phyloP scores from a whole-genome alignment of 805 yeast genomes.

The Candida silvatica region DNA sequence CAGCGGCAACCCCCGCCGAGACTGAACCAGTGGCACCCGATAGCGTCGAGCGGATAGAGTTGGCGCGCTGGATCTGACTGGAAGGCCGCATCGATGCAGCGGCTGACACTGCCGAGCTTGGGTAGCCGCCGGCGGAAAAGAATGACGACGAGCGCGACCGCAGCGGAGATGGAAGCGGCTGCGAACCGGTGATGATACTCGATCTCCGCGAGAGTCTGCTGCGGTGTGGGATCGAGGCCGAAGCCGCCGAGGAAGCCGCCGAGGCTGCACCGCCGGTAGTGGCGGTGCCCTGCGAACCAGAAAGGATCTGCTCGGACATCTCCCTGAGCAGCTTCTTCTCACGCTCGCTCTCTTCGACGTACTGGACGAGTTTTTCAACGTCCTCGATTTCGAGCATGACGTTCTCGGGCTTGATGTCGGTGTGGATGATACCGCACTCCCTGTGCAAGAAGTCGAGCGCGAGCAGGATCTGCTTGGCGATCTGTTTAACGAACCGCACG shows the following conservation, averaged over 20 bases:
- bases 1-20: not conserved
- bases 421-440: slow-evolving; percentile 60
- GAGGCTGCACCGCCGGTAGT: no score
- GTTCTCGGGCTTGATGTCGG: slow-evolving; percentile 75
- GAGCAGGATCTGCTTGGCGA: slow-evolving; percentile 45
- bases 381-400: slow-evolving; percentile 45
- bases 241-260: not conserved
- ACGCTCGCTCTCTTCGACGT: slow-evolving; percentile 31
- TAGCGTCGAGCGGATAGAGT: not conserved
- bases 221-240: not conserved
- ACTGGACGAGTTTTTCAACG: slow-evolving; percentile 40
- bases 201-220: slow-evolving; percentile 31
- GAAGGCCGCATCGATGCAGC: not conserved
- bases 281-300: slow-evolving; percentile 5
- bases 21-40: not conserved
- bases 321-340: slow-evolving; percentile 24
- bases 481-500: slow-evolving; percentile 44
- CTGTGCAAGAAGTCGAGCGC: slow-evolving; percentile 53
- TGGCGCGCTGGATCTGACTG: not conserved
- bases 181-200: slow-evolving; percentile 81
- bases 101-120: not conserved
- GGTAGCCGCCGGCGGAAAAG: slow-evolving; percentile 16
- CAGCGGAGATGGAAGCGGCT: slow-evolving; percentile 86
- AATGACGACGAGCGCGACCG: slow-evolving; percentile 36
- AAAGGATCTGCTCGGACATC: slow-evolving; percentile 17